Conservation (phyloP, 23 red algal species). For the Pyropia yezoensis region DNA sequence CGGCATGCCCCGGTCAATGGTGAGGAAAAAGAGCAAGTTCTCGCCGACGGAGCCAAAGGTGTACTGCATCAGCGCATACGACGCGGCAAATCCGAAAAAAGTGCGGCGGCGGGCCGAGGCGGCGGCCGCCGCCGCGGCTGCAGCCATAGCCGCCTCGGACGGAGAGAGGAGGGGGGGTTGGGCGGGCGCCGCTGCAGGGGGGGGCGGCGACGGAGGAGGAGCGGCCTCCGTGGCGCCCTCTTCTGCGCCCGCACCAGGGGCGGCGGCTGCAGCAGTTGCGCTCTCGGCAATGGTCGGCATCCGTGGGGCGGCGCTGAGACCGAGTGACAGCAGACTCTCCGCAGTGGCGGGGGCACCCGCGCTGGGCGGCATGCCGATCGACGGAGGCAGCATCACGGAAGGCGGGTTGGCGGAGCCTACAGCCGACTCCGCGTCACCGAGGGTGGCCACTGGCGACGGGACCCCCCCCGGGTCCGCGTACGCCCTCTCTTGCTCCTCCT, state of each 20-base stretch:
- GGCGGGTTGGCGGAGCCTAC: not conserved
- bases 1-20: conserved; percentile 39
- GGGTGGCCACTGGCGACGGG: not conserved
- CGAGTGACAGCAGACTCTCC: too few relatives aligned
- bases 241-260: too few relatives aligned
- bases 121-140: too few relatives aligned
- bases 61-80: conserved; percentile 78
- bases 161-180: not conserved
- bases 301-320: too few relatives aligned
- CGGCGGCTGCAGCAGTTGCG: too few relatives aligned
- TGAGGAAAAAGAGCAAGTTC: conserved; percentile 87
- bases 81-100: conserved; percentile 54
- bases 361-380: too few relatives aligned
- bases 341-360: too few relatives aligned
- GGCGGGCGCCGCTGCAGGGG: not conserved
- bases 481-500: not conserved
- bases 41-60: conserved; percentile 80
- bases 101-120: conserved; percentile 10
- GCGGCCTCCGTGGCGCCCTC: too few relatives aligned
- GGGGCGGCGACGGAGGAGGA: not conserved
- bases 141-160: not conserved
- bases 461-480: not conserved
- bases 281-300: too few relatives aligned
- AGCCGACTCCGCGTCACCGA: not conserved
- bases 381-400: not conserved